Evolutionary conservation across 768 basidiomycete genomes (phyloP).

Genomic region (Amanita phalloides): DNA sequence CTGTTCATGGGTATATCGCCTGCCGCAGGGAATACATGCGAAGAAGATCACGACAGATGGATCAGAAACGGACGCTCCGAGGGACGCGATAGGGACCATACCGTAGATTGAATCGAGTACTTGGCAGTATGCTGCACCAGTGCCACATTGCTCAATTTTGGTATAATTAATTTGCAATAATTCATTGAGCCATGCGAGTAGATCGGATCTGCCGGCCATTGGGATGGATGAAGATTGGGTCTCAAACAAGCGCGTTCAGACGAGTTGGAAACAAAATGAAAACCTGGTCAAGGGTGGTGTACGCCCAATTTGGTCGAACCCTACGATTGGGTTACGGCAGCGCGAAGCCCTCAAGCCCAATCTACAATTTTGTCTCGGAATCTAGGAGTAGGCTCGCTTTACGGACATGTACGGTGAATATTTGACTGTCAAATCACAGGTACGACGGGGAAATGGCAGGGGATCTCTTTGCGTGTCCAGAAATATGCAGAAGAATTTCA

Average conservation of each 20-base stretch:
- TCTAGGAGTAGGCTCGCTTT: neutral
- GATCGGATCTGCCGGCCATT: slow-evolving; percentile 73
- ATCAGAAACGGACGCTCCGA: slow-evolving; percentile 2
- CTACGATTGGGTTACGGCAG: neutral
- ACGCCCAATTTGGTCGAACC: neutral
- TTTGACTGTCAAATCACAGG: neutral
- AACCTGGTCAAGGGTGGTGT: neutral
- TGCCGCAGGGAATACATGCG: slow-evolving; percentile 17
- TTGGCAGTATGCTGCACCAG: slow-evolving; percentile 91
- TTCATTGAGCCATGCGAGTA: slow-evolving; percentile 90
- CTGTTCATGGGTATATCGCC: slow-evolving; percentile 85
- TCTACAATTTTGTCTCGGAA: neutral
- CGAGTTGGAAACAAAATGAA: neutral
- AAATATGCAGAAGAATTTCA: slow-evolving; percentile 30
- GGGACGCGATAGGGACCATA: slow-evolving; percentile 19
- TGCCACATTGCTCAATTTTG: slow-evolving; percentile 87
- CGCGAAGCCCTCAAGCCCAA: neutral
- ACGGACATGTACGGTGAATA: neutral
- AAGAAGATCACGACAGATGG: slow-evolving; percentile 7
- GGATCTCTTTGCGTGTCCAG: slow-evolving; percentile 15
- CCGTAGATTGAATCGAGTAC: slow-evolving; percentile 92
- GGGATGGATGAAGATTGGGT: slow-evolving; percentile 6
- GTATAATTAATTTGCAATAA: slow-evolving; percentile 86
- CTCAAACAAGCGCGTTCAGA: neutral
- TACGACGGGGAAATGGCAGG: neutral